A percentile compares a stretch with the other conserved stretches of the same genome.
phyloP scores from a whole-genome alignment of 345 rosid genomes.

The Nephelium lappaceum region DNA sequence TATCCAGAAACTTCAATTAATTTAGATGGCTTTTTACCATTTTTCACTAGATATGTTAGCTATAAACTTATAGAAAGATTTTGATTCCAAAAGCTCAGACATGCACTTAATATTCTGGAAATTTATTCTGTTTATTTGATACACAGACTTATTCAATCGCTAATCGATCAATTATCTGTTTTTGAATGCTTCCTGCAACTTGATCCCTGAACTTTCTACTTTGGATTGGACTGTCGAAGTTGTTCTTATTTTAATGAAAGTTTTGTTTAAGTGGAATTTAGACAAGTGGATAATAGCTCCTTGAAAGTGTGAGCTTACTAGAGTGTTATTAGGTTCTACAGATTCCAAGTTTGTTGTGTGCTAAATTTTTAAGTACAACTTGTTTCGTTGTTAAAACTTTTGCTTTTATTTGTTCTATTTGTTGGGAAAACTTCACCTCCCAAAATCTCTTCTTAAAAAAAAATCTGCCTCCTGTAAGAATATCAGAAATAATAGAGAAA shows the following conservation, averaged over 20 bases:
- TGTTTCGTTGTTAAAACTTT: constrained; percentile 1
- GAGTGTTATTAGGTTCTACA: neutral
- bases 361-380: neutral
- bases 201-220: no score
- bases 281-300: neutral
- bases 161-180: no score
- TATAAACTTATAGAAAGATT: neutral
- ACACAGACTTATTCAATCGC: no score
- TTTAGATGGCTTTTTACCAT: neutral
- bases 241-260: neutral
- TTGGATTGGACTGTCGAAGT: no score
- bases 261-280: neutral
- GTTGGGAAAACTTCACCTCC: no score
- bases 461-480: no score
- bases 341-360: neutral
- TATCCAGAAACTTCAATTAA: neutral
- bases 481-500: no score
- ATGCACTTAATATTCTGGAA: no score
- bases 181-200: no score
- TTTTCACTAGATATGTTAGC: neutral
- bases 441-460: no score
- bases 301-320: neutral
- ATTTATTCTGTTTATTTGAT: no score
- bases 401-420: neutral
- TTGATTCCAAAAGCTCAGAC: neutral